Evolutionary conservation across 2,329 filamentous ascomycete genomes (phyloP).

Genomic region (Pseudogymnoascus sp.): DNA sequence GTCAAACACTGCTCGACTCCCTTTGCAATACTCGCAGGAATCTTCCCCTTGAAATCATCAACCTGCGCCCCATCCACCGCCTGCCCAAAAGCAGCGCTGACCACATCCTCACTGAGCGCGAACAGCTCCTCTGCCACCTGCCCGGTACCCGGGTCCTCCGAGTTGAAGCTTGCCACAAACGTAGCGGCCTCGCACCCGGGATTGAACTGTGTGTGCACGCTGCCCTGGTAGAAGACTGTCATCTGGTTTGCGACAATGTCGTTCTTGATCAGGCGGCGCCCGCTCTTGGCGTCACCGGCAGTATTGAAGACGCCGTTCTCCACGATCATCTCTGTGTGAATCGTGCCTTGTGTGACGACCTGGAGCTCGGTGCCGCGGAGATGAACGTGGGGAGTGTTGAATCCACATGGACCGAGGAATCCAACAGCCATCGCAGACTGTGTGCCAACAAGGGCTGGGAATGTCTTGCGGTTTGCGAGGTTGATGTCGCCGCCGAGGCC

Average conservation of each 20-base stretch:
- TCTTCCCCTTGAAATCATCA: conserved; percentile 34
- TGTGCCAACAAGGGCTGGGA: conserved; percentile 47
- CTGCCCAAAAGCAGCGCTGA: conserved; percentile 39
- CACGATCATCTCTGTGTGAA: conserved; percentile 44
- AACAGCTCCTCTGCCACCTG: conserved; percentile 43
- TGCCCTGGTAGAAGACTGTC: conserved; percentile 46
- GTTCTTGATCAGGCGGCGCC: conserved; percentile 32
- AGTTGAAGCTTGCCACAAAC: conserved; percentile 41
- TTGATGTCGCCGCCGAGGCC: conserved; percentile 41
- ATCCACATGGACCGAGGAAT: conserved; percentile 42
- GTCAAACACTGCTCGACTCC: conserved; percentile 45
- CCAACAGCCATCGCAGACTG: conserved; percentile 43
- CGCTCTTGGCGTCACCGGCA: conserved; percentile 25
- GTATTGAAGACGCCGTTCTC: conserved; percentile 39
- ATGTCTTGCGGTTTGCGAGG: conserved; percentile 45
- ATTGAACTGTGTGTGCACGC: conserved; percentile 48
- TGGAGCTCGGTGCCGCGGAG: conserved; percentile 46
- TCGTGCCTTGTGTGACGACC: conserved; percentile 39
- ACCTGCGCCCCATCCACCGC: conserved; percentile 39
- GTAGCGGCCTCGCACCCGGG: conserved; percentile 41
- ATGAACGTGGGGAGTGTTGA: conserved; percentile 50
- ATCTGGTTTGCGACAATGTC: conserved; percentile 38
- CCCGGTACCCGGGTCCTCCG: conserved; percentile 44
- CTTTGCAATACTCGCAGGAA: conserved; percentile 41
- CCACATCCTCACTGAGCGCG: conserved; percentile 36